Percentiles rank a stretch among this genome's conserved stretches.
Conservation (phyloP, 257 asterid genomes). For the Solanum microdontum region DNA sequence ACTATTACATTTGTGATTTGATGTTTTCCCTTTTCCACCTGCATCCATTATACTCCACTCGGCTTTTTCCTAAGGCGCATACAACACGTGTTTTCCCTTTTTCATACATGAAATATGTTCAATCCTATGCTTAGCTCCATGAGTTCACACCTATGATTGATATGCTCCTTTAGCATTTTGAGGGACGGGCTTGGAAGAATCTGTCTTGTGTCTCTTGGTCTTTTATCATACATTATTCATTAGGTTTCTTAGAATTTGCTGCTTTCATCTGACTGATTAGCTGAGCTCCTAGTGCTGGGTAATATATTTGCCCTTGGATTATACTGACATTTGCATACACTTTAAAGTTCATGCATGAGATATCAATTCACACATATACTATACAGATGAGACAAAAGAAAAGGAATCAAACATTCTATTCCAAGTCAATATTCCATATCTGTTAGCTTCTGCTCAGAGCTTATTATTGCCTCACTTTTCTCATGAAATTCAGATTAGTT, state of each 20-base stretch:
- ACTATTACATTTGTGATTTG: neutral
- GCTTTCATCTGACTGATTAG: neutral
- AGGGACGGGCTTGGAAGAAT: neutral
- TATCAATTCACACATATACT: neutral
- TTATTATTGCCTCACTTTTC: neutral
- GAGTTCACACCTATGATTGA: neutral
- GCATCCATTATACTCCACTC: neutral
- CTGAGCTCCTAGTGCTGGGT: neutral
- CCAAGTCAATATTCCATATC: neutral
- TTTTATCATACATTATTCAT: neutral
- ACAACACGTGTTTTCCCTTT: neutral
- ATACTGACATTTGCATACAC: neutral
- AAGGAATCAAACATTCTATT: neutral
- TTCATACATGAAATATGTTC: neutral
- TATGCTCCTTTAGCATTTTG: neutral
- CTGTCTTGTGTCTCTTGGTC: neutral
- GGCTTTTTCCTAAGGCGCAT: neutral
- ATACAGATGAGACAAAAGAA: neutral
- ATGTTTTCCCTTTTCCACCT: neutral
- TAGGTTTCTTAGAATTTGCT: neutral
- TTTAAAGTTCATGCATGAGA: neutral
- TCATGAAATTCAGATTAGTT: neutral
- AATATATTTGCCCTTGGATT: neutral
- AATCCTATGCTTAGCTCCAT: neutral
- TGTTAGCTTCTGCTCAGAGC: neutral